Conservation (phyloP, 208 protist species). For the Leishmania arabica region DNA sequence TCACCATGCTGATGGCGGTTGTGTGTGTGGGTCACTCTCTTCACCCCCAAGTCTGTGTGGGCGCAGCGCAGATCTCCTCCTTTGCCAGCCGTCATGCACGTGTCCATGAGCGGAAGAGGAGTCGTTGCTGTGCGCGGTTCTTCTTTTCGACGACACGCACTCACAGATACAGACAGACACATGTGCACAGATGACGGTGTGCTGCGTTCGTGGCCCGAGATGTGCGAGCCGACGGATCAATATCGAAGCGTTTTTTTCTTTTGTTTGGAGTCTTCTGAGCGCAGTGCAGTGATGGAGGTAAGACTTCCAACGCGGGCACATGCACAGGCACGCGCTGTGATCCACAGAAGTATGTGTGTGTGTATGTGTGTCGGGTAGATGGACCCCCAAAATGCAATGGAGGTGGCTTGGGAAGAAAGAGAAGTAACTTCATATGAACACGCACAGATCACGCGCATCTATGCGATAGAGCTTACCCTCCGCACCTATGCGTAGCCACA, state of each 20-base stretch:
- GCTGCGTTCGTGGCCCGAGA: no score
- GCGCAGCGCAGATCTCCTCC: no score
- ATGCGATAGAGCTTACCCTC: not conserved
- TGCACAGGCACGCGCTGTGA: not conserved
- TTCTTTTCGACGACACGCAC: no score
- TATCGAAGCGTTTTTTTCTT: not conserved
- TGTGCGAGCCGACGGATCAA: not conserved
- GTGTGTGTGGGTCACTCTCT: no score
- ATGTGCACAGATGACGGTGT: not conserved
- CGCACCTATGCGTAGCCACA: not conserved
- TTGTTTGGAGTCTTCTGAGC: not conserved
- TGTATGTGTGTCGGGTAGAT: no score
- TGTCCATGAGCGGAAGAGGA: no score
- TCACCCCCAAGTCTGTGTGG: no score
- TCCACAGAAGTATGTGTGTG: not conserved
- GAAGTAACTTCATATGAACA: not conserved
- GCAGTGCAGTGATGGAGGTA: not conserved
- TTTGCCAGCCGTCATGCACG: no score
- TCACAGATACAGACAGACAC: no score
- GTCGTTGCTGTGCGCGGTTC: no score
- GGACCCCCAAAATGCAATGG: not conserved
- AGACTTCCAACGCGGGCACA: not conserved
- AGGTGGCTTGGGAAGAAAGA: not conserved
- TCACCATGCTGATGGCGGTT: no score
- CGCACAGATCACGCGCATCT: not conserved